A percentile compares a stretch with the other conserved stretches of the same genome.
Evolutionary conservation across 2,329 filamentous ascomycete species (phyloP).

Genomic region (Nannizzia gypsea): DNA sequence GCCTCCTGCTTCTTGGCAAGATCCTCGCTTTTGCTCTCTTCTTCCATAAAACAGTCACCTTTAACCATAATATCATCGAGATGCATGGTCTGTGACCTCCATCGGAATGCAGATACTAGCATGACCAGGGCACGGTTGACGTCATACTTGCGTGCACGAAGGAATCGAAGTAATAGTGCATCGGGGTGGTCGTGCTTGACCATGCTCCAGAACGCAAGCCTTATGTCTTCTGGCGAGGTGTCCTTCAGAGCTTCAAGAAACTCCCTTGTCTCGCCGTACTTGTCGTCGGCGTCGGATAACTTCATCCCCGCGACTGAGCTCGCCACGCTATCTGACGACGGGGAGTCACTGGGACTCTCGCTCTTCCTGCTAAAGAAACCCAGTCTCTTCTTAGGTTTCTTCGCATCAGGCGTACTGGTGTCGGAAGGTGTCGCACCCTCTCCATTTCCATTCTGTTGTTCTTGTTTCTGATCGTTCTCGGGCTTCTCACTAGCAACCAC

Average conservation of each 20-base stretch:
- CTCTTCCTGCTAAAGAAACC: constrained; percentile 54
- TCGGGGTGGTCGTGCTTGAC: constrained; percentile 93
- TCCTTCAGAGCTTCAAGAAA: constrained; percentile 72
- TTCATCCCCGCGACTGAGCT: constrained; percentile 27
- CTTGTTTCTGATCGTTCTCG: constrained; percentile 6
- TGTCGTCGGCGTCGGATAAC: constrained; percentile 58
- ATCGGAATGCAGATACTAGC: constrained; percentile 88
- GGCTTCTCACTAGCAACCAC: constrained; percentile 33
- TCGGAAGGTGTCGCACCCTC: constrained; percentile 10
- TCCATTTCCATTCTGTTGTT: constrained; percentile 14
- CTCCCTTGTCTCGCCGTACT: constrained; percentile 80
- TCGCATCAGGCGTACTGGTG: constrained; percentile 34
- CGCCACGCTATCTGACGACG: constrained; percentile 23
- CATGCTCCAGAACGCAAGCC: constrained; percentile 80
- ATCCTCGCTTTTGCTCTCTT: constrained; percentile 49
- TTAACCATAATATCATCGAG: constrained; percentile 76
- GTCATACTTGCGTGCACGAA: constrained; percentile 91
- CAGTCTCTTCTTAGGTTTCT: constrained; percentile 64
- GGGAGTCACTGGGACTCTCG: constrained; percentile 24
- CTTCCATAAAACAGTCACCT: constrained; percentile 58
- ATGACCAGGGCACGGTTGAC: constrained; percentile 86
- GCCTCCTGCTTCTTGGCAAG: constrained; percentile 53
- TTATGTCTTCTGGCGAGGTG: constrained; percentile 64
- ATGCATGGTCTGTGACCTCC: constrained; percentile 70
- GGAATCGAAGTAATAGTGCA: constrained; percentile 65